These are phyloP conservation scores for Psilocybe tampanensis DNA, from an alignment of 768 basidiomycete species.

Conservation along the genomic window DNA sequence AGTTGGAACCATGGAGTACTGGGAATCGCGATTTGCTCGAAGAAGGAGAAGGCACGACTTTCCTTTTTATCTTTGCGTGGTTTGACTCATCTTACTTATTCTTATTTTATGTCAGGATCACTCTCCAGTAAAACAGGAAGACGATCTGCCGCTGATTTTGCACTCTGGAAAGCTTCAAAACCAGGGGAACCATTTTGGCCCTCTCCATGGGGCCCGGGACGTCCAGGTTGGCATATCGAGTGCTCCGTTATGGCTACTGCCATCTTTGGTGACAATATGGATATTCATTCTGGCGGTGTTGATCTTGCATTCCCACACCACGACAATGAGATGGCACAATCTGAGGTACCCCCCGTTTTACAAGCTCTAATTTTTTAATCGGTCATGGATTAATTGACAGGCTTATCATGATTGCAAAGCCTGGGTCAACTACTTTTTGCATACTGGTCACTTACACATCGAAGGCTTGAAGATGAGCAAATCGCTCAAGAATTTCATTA, in stretches of 20 bases:
- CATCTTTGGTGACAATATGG: constrained; percentile 87
- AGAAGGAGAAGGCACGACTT: constrained; percentile 85
- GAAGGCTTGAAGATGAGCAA: constrained; percentile 99
- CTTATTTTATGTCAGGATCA: constrained; percentile 30
- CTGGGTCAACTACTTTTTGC: constrained; percentile 99
- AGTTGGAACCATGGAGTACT: constrained; percentile 95
- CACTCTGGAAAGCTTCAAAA: constrained; percentile 97
- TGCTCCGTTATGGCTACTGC: constrained; percentile 98
- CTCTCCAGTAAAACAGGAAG: constrained; percentile 56
- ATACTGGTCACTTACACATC: constrained; percentile 98
- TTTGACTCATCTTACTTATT: constrained; percentile 1
- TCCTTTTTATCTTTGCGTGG: not conserved
- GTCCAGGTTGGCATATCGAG: constrained; percentile 99
- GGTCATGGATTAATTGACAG: constrained; percentile 40
- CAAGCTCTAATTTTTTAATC: not conserved
- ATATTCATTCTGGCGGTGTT: constrained; percentile 96
- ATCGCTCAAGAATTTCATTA: constrained; percentile 98
- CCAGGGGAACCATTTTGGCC: constrained; percentile 97
- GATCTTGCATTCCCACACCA: constrained; percentile 99
- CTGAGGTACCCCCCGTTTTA: constrained; percentile 60
- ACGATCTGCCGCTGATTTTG: constrained; percentile 90
- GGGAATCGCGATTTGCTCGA: constrained; percentile 88
- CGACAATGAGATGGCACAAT: constrained; percentile 98
- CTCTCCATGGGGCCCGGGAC: constrained; percentile 93
- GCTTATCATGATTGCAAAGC: constrained; percentile 89